Evolutionary conservation across 257 asterid genomes (phyloP), one percentile per base, ranked within the genome.

Genomic region (Echium plantagineum): DNA sequence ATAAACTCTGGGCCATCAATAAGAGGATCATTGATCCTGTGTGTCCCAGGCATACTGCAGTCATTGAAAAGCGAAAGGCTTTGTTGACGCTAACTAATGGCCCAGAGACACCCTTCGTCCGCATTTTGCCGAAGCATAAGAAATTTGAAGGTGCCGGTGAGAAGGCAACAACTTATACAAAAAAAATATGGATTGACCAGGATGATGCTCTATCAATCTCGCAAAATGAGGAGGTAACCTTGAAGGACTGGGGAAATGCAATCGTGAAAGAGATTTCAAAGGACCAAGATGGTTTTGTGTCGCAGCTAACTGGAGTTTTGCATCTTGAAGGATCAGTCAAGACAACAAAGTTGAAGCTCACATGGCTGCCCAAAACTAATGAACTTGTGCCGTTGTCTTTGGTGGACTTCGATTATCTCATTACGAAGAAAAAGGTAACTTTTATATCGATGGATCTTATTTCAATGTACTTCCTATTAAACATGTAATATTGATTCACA

Each of bases 241-340:
- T 91, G 58, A 91, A 85, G 83, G 98, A 88, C 68, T 91, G 95
- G 96, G 98, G 98, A 7, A 88, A 91, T 70, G 90, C 98, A 12
- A 78, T 91, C 16, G 84, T 91, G 38, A 85, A 83, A 66, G 86
- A 85, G 58, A 78, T 91, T 58, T 77, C 79, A 73, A 87, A 88
- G 72, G 94, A 91, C n/a, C 78, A 82, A 67, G 78, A 77, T 21
- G 95, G 95, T 21, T 55, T 63, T 59, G 73, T 88, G 47, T 79
- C 90, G 6, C 80, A 82, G 75, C 76, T 91, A 48, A 72, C 62
- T 15, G 98, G 98, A 57, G 89, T 80, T 52, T 75, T 91, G 74
- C 81, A 91, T 75, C 96, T 91, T 7, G 90, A 85, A 74, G 98
- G 98, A 58, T 78, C 85, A 61, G 89, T 91, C 15, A 91, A 88